Evolutionary conservation across 139 green algal species (phyloP).

Genomic region (Haematococcus sp.): DNA sequence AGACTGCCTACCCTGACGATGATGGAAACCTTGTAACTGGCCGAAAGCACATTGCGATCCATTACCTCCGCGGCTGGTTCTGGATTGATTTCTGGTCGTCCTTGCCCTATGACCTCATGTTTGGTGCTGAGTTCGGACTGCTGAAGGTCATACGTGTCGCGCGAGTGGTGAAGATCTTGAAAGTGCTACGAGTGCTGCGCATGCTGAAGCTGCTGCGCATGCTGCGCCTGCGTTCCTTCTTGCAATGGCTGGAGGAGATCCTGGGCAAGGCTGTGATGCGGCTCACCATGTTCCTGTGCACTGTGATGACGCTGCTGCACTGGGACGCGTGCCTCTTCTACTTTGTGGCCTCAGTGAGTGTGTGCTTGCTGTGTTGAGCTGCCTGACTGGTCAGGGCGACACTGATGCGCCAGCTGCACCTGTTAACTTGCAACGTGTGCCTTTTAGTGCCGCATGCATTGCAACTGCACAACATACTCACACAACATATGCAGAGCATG

Average conservation of each 20-base stretch:
- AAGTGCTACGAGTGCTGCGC: too few relatives aligned
- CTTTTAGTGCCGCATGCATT: background rate
- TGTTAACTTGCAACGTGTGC: background rate
- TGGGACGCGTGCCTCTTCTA: slow-evolving; percentile 57
- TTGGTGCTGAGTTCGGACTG: background rate
- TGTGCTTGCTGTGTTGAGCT: too few relatives aligned
- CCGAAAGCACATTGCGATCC: slow-evolving; percentile 11
- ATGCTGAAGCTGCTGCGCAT: too few relatives aligned
- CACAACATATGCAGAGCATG: too few relatives aligned
- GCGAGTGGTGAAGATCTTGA: background rate
- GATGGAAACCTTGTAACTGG: slow-evolving; percentile 12
- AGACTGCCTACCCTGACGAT: slow-evolving; percentile 23
- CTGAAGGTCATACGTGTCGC: slow-evolving; percentile 2
- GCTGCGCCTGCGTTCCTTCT: too few relatives aligned
- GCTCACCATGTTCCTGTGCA: slow-evolving; percentile 30
- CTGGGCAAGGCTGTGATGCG: slow-evolving; percentile 22
- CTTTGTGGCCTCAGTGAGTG: slow-evolving; percentile 19
- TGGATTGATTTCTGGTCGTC: slow-evolving; percentile 23
- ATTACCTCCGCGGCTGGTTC: slow-evolving; percentile 25
- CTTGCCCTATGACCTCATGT: slow-evolving; percentile 16
- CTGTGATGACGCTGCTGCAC: slow-evolving; percentile 44
- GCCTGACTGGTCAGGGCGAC: too few relatives aligned
- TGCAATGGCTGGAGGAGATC: slow-evolving; percentile 24
- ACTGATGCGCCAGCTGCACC: too few relatives aligned
- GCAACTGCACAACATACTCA: too few relatives aligned